Percentiles rank a stretch among this genome's conserved stretches.
Evolutionary conservation across 164 flowering plant genomes (phyloP).

Genomic region (Warburgia ugandensis): DNA sequence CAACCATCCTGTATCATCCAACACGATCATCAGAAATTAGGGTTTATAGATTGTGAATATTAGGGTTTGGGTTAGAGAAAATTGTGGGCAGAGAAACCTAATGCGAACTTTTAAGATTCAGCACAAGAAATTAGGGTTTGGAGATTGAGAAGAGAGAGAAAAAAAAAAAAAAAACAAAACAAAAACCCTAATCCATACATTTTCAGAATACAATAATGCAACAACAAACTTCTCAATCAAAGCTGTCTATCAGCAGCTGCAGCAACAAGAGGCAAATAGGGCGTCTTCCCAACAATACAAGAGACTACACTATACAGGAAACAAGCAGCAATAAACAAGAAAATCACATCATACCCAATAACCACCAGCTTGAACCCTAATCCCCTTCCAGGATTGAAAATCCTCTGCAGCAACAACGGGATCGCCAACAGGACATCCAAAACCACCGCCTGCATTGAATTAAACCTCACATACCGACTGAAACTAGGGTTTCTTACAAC

Average conservation of each 20-base stretch:
- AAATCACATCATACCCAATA: constrained; percentile 47
- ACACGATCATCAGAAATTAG: too few relatives aligned
- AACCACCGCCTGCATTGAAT: constrained; percentile 92
- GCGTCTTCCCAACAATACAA: constrained; percentile 61
- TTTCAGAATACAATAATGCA: too few relatives aligned
- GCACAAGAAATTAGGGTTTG: too few relatives aligned
- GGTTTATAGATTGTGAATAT: too few relatives aligned
- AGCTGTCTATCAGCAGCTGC: constrained; percentile 79
- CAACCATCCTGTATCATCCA: too few relatives aligned
- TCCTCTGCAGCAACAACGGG: constrained; percentile 56
- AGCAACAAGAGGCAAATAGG: constrained; percentile 75
- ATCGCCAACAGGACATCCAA: constrained; percentile 66
- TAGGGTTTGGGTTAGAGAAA: too few relatives aligned
- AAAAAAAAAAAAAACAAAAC: too few relatives aligned
- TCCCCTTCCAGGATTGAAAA: constrained; percentile 60
- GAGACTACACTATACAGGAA: constrained; percentile 52
- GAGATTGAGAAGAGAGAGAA: too few relatives aligned
- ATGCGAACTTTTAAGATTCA: too few relatives aligned
- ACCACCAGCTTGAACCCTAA: constrained; percentile 39
- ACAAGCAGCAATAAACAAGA: constrained; percentile 45
- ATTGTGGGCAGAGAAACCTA: too few relatives aligned
- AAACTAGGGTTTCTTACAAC: constrained; percentile 67
- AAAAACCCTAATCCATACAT: too few relatives aligned
- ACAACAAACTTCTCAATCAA: too few relatives aligned
- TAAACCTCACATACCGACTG: constrained; percentile 66